These are phyloP conservation scores for Nakazawaea holstii DNA, from an alignment of 805 yeast species.

Conservation along the genomic window DNA sequence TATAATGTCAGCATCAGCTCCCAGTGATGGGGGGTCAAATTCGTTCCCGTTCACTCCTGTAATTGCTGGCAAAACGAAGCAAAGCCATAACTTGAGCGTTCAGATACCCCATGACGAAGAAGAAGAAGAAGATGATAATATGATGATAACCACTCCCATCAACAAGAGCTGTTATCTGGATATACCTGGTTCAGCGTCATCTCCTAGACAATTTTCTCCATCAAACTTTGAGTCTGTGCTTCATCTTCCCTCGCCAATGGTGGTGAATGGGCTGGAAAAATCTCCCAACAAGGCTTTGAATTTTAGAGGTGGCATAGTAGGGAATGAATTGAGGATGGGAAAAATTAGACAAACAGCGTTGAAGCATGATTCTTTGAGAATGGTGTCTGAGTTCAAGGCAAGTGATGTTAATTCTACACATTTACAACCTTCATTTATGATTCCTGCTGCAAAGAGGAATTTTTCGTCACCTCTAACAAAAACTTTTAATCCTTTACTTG, in stretches of 20 bases:
- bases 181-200: constrained; percentile 11
- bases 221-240: constrained; percentile 28
- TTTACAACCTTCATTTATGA: constrained; percentile 11
- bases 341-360: not conserved
- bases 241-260: constrained; percentile 42
- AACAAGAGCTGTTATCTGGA: not conserved
- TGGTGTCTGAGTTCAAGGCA: constrained; percentile 34
- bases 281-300: not conserved
- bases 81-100: not conserved
- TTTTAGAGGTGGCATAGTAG: not conserved
- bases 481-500: not conserved
- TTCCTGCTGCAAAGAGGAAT: constrained; percentile 23
- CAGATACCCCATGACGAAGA: not conserved
- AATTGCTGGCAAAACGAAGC: not conserved
- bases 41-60: not conserved
- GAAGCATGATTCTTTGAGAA: constrained; percentile 16
- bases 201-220: constrained; percentile 19
- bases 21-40: not conserved
- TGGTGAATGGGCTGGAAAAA: constrained; percentile 12
- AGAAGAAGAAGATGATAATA: not conserved
- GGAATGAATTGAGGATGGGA: not conserved
- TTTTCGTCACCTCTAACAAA: constrained; percentile 13
- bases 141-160: not conserved
- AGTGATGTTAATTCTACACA: constrained; percentile 9
- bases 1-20: not conserved